Evolutionary conservation across 345 rosid genomes (phyloP), one percentile per base, ranked within the genome.

Genomic region (Mangifera indica): DNA sequence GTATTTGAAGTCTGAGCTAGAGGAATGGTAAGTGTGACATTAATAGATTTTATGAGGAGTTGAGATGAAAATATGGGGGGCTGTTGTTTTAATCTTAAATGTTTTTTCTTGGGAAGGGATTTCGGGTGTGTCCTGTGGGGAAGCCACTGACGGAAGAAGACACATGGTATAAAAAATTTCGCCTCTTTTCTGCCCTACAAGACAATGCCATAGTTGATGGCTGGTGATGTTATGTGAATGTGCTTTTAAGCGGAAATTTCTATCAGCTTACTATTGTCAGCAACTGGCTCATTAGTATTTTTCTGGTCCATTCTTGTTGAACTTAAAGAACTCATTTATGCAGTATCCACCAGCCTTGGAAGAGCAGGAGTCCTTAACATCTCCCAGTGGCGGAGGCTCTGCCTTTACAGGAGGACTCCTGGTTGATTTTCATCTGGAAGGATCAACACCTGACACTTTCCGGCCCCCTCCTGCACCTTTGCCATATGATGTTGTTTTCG

Each of bases 381-480:
- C 85, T 63, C 86, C 54, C 12, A 80, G 74, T 72, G 79, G 75
- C 58, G 60, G 84, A 62, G 83, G 84, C 68, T 77, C 84, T 32
- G 40, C 87, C 37, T 45, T 82, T 69, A 56, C 87, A 68, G 84
- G 87, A 3, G 91, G 93, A 61, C 81, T 92, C 63, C 75, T 91
- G 65, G 85, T 79, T 70, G 87, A 89, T 79, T 76, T 83, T 71
- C 71, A 86, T 74, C 75, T 91, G 70, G 89, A 86, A 67, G 71
- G 87, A 62, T 80, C 91, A 25, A 87, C 84, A 69, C 91, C 88
- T 0, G 88, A 91, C 77, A 89, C 89, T 15, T 91, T 83, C 74
- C 80, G 83, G 60, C 75, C 95, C 29, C 97, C 98, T 67, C 93
- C 89, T 7, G 77, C 84, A 48, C 97, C 98, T 63, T 78, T 91